Percentiles rank a stretch among this genome's conserved stretches.
phyloP scores from a whole-genome alignment of 164 flowering plant genomes.

The Aristolochia fimbriata region DNA sequence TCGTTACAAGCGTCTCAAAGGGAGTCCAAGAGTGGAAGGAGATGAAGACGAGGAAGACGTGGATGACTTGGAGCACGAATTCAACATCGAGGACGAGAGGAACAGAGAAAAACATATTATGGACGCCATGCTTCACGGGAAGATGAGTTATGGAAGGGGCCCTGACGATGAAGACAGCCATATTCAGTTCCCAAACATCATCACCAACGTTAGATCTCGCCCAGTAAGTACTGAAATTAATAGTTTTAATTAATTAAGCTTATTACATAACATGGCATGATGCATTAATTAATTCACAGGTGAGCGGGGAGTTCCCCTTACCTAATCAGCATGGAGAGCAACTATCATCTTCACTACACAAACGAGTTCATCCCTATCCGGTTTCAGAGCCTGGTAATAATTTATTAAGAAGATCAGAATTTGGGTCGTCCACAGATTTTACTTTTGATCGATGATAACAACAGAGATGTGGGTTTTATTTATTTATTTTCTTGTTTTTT shows the following conservation, averaged over 20 bases:
- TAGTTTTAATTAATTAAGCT: no score
- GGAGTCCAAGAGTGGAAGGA: conserved; percentile 93
- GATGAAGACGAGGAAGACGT: conserved; percentile 94
- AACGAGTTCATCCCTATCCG: conserved; percentile 80
- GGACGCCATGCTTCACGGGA: conserved; percentile 90
- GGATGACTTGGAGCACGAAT: conserved; percentile 91
- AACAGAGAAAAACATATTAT: conserved; percentile 46
- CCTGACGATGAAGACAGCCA: conserved; percentile 52
- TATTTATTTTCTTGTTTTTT: no score
- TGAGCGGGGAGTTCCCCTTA: conserved; percentile 76
- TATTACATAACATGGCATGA: no score
- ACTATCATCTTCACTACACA: conserved; percentile 52
- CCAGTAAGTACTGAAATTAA: conserved; percentile 39
- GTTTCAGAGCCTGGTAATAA: conserved; percentile 57
- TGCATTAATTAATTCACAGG: conserved; percentile 26
- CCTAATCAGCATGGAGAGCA: conserved; percentile 49
- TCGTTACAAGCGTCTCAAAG: conserved; percentile 94
- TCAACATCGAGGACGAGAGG: conserved; percentile 62
- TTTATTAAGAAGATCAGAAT: not conserved
- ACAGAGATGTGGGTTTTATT: not conserved
- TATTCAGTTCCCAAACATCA: conserved; percentile 60
- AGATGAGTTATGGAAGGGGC: conserved; percentile 95
- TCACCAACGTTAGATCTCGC: conserved; percentile 47
- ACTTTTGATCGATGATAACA: not conserved
- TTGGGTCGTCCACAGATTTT: not conserved